Conservation (phyloP, 2,329 filamentous ascomycete species). For the Nothophaeocryptopus gaeumannii region DNA sequence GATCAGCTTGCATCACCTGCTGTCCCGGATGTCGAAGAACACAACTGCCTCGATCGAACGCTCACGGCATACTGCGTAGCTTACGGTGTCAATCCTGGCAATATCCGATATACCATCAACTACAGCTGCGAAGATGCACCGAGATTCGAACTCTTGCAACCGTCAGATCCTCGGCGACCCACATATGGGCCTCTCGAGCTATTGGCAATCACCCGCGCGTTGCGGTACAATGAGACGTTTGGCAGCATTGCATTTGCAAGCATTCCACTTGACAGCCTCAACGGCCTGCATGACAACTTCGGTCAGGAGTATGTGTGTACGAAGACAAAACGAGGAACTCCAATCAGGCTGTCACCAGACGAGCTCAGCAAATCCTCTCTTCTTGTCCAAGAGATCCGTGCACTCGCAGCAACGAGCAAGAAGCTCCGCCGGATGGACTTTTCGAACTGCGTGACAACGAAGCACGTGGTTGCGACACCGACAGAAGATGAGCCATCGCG, state of each 20-base stretch:
- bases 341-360: constrained; percentile 52
- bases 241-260: constrained; percentile 64
- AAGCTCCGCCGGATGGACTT: constrained; percentile 64
- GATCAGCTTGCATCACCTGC: constrained; percentile 50
- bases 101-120: constrained; percentile 63
- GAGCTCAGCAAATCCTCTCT: constrained; percentile 57
- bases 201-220: constrained; percentile 65
- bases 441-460: constrained; percentile 57
- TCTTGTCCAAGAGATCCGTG: constrained; percentile 66
- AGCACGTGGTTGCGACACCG: constrained; percentile 45
- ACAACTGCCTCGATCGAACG: constrained; percentile 62
- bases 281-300: constrained; percentile 58
- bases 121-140: constrained; percentile 64
- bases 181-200: constrained; percentile 62
- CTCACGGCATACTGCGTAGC: constrained; percentile 67
- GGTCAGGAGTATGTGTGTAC: constrained; percentile 62
- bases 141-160: constrained; percentile 61
- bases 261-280: constrained; percentile 63
- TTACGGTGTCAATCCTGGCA: constrained; percentile 65
- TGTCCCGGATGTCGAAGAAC: constrained; percentile 57
- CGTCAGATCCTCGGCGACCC: constrained; percentile 49
- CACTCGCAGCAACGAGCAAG: constrained; percentile 63
- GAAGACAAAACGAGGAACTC: constrained; percentile 56
- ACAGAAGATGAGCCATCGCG: constrained; percentile 41
- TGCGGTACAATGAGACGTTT: constrained; percentile 70